Percentiles rank a stretch among this genome's conserved stretches.
Conservation (phyloP, 306 rosid species). For the Trichosanthes cucumerina region DNA sequence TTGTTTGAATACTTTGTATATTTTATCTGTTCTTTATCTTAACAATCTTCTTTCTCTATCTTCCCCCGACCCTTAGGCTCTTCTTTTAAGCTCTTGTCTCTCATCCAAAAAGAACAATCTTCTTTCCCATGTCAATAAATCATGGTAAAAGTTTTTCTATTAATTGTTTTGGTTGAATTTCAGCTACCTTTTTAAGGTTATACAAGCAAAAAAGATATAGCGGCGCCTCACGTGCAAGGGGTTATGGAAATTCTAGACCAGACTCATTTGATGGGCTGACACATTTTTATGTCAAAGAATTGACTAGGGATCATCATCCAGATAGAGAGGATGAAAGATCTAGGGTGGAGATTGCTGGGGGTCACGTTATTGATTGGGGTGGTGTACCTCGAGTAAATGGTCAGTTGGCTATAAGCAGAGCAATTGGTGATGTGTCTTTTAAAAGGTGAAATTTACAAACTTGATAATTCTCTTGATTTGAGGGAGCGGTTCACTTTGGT, state of each 20-base stretch:
- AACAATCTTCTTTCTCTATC: not conserved
- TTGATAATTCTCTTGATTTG: not conserved
- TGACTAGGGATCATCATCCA: slow-evolving; percentile 94
- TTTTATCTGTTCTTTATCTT: not conserved
- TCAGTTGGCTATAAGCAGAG: slow-evolving; percentile 78
- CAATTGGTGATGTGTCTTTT: slow-evolving; percentile 73
- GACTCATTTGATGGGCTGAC: slow-evolving; percentile 43
- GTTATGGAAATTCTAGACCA: slow-evolving; percentile 36
- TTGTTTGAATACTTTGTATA: not conserved
- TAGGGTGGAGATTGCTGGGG: slow-evolving; percentile 94
- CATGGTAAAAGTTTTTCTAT: slow-evolving; percentile 13
- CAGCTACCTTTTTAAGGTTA: slow-evolving; percentile 60
- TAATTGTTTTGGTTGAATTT: slow-evolving; percentile 27
- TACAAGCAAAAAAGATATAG: slow-evolving; percentile 54
- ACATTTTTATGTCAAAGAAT: slow-evolving; percentile 69
- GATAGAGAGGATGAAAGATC: slow-evolving; percentile 80
- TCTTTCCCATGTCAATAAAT: slow-evolving; percentile 2
- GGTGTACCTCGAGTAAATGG: slow-evolving; percentile 90
- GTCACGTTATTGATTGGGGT: slow-evolving; percentile 73
- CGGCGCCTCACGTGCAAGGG: slow-evolving; percentile 45
- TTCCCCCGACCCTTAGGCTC: not conserved
- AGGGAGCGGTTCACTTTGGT: not conserved
- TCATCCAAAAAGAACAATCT: not conserved
- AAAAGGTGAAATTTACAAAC: slow-evolving; percentile 53
- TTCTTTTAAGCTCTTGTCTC: not conserved